Conservation (phyloP, 2,329 filamentous ascomycete species). For the Nothopassalora personata region DNA sequence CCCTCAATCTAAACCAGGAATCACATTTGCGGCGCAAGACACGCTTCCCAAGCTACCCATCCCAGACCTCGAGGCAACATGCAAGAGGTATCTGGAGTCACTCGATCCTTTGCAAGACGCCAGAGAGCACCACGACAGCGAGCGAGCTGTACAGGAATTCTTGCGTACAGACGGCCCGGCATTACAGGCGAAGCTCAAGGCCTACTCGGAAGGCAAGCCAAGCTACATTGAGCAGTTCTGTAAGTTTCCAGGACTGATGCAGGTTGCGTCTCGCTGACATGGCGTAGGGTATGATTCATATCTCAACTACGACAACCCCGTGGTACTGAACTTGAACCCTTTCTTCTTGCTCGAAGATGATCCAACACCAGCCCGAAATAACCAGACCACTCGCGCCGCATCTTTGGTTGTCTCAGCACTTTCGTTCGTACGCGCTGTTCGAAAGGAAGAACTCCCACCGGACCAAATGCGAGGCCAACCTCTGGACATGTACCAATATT, state of each 20-base stretch:
- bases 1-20: constrained; percentile 59
- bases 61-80: constrained; percentile 74
- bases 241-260: constrained; percentile 45
- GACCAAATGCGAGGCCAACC: constrained; percentile 79
- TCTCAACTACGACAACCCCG: constrained; percentile 93
- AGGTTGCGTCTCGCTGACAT: constrained; percentile 1
- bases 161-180: constrained; percentile 73
- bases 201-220: constrained; percentile 82
- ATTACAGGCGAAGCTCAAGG: constrained; percentile 81
- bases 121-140: constrained; percentile 78
- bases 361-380: constrained; percentile 90
- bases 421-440: constrained; percentile 86
- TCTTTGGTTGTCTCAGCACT: constrained; percentile 86
- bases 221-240: constrained; percentile 99
- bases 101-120: constrained; percentile 74
- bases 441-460: constrained; percentile 85
- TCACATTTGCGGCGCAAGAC: constrained; percentile 87
- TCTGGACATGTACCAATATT: constrained; percentile 98
- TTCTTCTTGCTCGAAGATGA: constrained; percentile 98
- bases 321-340: constrained; percentile 93
- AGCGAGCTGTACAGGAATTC: constrained; percentile 75
- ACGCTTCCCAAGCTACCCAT: constrained; percentile 88
- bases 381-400: constrained; percentile 90
- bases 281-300: constrained; percentile 92
- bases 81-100: constrained; percentile 71